Evolutionary conservation across 2,329 filamentous ascomycete species (phyloP).

Genomic region (Alternaria sp.): DNA sequence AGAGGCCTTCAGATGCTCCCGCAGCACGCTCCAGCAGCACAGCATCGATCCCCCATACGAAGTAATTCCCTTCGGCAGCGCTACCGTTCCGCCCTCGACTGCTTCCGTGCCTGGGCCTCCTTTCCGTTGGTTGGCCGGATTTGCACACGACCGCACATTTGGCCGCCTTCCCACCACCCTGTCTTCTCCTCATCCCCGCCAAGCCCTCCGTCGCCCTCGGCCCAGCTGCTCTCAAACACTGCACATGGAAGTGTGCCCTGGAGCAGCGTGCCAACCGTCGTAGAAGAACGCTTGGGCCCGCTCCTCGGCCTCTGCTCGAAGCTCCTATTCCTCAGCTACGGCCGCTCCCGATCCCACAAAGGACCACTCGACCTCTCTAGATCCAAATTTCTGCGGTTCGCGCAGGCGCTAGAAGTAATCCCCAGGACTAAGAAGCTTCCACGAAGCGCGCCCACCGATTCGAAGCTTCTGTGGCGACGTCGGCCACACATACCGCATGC

Average conservation of each 20-base stretch:
- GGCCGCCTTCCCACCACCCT: constrained; percentile 4
- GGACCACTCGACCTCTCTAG: constrained; percentile 18
- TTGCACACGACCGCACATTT: constrained; percentile 11
- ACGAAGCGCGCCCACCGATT: constrained; percentile 8
- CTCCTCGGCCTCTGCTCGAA: constrained; percentile 18
- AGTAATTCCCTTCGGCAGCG: constrained; percentile 22
- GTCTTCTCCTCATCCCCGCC: constrained; percentile 10
- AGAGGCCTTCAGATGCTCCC: constrained; percentile 20
- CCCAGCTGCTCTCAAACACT: constrained; percentile 8
- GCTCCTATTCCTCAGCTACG: constrained; percentile 26
- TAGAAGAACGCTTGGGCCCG: constrained; percentile 18
- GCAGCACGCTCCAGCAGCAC: constrained; percentile 4
- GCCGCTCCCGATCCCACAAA: constrained; percentile 28
- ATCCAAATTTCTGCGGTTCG: constrained; percentile 19
- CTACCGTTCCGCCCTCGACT: constrained; percentile 20
- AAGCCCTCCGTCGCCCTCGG: constrained; percentile 10
- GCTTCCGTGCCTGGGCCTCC: constrained; percentile 13
- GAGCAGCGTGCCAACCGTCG: constrained; percentile 7
- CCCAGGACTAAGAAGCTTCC: constrained; percentile 13
- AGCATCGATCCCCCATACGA: constrained; percentile 20
- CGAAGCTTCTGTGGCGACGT: constrained; percentile 18
- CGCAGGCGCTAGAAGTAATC: constrained; percentile 26
- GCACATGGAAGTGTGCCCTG: constrained; percentile 5
- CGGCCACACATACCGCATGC: constrained; percentile 27
- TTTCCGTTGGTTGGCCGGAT: constrained; percentile 3